These are phyloP conservation scores for Hypericum androsaemum DNA, from an alignment of 345 rosid genomes.

Conservation along the genomic window DNA sequence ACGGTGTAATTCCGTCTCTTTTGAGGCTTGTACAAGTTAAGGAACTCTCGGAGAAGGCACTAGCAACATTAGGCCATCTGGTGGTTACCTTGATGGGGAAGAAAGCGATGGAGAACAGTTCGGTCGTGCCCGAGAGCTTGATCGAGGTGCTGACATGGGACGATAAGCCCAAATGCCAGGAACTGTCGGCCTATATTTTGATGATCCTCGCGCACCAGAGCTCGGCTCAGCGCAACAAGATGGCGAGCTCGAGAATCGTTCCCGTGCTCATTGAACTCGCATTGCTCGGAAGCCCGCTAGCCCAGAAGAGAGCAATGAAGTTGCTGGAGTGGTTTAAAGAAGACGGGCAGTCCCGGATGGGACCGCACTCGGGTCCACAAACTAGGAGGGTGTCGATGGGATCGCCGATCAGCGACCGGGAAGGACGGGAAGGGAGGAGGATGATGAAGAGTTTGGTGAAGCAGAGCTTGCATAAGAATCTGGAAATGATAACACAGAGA, in stretches of 20 bases:
- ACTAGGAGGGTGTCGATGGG: constrained; percentile 41
- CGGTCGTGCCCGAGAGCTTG: constrained; percentile 44
- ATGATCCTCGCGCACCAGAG: constrained; percentile 89
- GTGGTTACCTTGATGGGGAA: constrained; percentile 74
- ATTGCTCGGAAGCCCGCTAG: constrained; percentile 59
- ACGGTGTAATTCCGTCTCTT: constrained; percentile 42
- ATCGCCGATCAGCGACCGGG: constrained; percentile 43
- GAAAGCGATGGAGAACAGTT: constrained; percentile 53
- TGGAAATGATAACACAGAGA: constrained; percentile 76
- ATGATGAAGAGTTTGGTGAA: constrained; percentile 74
- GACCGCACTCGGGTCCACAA: constrained; percentile 97
- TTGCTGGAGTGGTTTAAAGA: constrained; percentile 89
- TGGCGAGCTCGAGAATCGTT: constrained; percentile 72
- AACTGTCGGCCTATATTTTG: constrained; percentile 57
- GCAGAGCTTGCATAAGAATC: constrained; percentile 74
- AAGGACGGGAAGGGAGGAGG: constrained; percentile 54
- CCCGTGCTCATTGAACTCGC: constrained; percentile 61
- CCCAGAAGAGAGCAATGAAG: constrained; percentile 79
- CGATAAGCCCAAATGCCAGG: constrained; percentile 76
- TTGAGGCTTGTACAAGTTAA: constrained; percentile 35
- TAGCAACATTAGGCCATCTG: constrained; percentile 63
- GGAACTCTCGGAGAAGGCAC: constrained; percentile 52
- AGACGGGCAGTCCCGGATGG: constrained; percentile 65
- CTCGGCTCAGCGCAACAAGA: constrained; percentile 51
- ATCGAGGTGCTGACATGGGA: constrained; percentile 87